Base-by-base conservation (phyloP, 1,284 basidiomycete genomes). In the Rhodotorula sp. region DNA sequence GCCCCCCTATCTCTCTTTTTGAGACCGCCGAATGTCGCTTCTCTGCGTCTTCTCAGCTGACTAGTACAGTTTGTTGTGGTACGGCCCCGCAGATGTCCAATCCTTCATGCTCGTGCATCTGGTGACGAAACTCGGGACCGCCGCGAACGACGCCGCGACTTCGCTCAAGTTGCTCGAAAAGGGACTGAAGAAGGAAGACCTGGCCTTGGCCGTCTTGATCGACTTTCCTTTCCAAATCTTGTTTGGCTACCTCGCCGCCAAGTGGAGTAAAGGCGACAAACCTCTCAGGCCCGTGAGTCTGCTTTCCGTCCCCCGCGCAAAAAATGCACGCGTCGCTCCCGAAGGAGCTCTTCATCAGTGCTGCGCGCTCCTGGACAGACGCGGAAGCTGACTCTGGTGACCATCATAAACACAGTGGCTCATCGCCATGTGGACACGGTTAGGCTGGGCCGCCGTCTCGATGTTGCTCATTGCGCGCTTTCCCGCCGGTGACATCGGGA, bases 221-320 rank as follows among this genome's bases (percentile, higher is more conserved):
- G 97, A 99, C 81, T 99, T 99, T 77, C 97, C 97, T 2, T 97
- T 97, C 82, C 95, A 99, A 83, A 93, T 99, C 69, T 80, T 93
- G 68, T 94, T 93, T 50, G 95, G 95, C 18, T 99, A 93, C 88
- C 84, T 97, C n/a, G 93, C 95, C 0, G 97, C 93, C 4, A 88
- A 89, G 77, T 98, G 94, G 93, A 79, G 77, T 38, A 79, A 78
- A 52, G 82, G 82, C 45, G 79, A 81, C 48, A 78, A 78, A 47
- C 81, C 82, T 19, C 70, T 83, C 28, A 77, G 76, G 64, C 82
- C 82, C 48, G 78, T 79, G 59, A 58, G 77, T 63, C 38, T 43
- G 16, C 23, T 38, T 3, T 14, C 18, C 28, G 16, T 23, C 38
- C 38, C 38, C 38, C 38, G 10, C 38, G 8, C 38, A 43, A 43